Conservation (phyloP, 2,329 filamentous ascomycete genomes). For the Fusarium longipes region DNA sequence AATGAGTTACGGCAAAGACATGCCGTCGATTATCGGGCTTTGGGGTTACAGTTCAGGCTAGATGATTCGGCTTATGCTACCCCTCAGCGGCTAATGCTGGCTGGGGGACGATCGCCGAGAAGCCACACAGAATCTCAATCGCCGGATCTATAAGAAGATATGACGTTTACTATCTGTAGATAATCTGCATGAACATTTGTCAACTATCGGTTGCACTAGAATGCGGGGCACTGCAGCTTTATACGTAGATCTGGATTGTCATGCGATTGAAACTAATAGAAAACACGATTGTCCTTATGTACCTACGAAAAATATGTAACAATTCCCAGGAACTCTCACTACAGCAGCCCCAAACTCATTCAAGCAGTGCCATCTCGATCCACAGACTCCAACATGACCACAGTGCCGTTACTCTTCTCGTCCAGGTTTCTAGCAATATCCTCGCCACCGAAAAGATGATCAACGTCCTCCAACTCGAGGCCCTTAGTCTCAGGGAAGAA, state of each 20-base stretch:
- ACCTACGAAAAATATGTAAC: neutral
- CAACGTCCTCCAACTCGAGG: conserved; percentile 61
- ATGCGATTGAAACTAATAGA: too few relatives aligned
- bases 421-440: conserved; percentile 26
- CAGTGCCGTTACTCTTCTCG: conserved; percentile 21
- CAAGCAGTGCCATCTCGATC: neutral
- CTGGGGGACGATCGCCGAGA: neutral
- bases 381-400: conserved; percentile 24
- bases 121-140: neutral
- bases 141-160: neutral
- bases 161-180: neutral
- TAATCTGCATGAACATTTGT: neutral
- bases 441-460: conserved; percentile 43
- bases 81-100: conserved; percentile 18
- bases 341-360: neutral
- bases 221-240: neutral
- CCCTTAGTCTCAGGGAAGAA: conserved; percentile 62
- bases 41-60: neutral
- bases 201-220: neutral
- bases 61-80: neutral
- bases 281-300: neutral
- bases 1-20: neutral
- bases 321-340: too few relatives aligned
- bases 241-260: neutral
- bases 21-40: conserved; percentile 1